Evolutionary conservation across 2,329 filamentous ascomycete species (phyloP), one percentile per base, ranked within the genome.

Genomic region (Albifimbria verrucaria): DNA sequence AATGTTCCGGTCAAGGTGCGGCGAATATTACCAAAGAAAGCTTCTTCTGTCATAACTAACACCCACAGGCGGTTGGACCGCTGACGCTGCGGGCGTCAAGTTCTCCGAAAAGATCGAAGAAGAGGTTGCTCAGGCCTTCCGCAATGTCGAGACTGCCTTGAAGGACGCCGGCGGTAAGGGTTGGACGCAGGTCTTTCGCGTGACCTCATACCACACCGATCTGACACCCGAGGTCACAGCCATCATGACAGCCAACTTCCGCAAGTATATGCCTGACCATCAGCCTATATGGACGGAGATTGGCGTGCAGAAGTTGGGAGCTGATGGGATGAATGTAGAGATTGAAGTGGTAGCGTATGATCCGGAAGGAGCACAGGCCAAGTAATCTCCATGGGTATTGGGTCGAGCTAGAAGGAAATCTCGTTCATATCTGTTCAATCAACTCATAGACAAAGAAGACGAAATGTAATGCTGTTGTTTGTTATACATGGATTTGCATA

Each of bases 291-390:
- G 77, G 76, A 85, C 79, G 0, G 67, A 66, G 51, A 65, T 84
- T 22, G 79, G 75, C 0, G 79, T 84, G 1, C 55, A 65, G 5
- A 57, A 67, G 43, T 61, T 85, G n/a, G 79, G 69, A 0, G 62
- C 68, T 42, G 69, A 73, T 11, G 69, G 65, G 12, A 84, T 85
- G 81, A 60, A 67, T 25, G 72, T 83, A 3, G 81, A 85, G 67
- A 78, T 85, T 64, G 81, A 85, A 62, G 79, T 81, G 20, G 62
- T 65, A 15, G 77, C 77, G 0, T 55, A 61, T 45, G 63, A 65
- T 18, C 41, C 60, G 1, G 52, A 60, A 9, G 53, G 45, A 17
- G 24, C 23, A 1, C 54, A 52, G 26, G 43, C 36, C 12, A 39
- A n/a, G 12, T 17, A n/a, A n/a, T n/a, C n/a, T n/a, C 32, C 5